phyloP scores from a whole-genome alignment of 2,329 filamentous ascomycete genomes.

The Penicillium sp. region DNA sequence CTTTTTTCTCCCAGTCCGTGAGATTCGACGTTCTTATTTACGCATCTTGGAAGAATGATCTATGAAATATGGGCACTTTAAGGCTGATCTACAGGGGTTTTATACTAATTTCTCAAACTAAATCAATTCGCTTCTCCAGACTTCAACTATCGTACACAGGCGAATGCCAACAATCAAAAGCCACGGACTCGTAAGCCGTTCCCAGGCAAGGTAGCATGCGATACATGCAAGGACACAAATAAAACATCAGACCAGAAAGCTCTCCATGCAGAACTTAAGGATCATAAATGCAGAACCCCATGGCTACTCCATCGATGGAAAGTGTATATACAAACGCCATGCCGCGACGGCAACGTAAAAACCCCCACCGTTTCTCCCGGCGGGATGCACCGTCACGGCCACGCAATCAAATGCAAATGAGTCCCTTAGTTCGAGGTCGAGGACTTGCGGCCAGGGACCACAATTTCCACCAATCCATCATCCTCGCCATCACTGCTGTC shows the following conservation, averaged over 20 bases:
- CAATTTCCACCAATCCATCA: slow-evolving; percentile 48
- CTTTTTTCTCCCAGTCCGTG: slow-evolving; percentile 16
- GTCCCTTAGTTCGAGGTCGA: slow-evolving; percentile 24
- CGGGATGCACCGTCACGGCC: background rate
- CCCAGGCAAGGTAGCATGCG: slow-evolving; percentile 11
- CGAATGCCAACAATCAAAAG: slow-evolving; percentile 17
- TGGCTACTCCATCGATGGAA: slow-evolving; percentile 20
- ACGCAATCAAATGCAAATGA: slow-evolving; percentile 7
- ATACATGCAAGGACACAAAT: slow-evolving; percentile 15
- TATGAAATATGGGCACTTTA: background rate
- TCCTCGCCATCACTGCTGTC: slow-evolving; percentile 47
- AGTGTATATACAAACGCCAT: slow-evolving; percentile 27
- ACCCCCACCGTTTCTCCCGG: background rate
- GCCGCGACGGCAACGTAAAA: background rate
- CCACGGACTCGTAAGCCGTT: slow-evolving; percentile 9
- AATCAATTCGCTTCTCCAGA: slow-evolving; percentile 22
- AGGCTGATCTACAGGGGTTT: background rate
- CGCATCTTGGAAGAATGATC: background rate
- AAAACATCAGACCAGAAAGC: slow-evolving; percentile 12
- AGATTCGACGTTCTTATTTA: background rate
- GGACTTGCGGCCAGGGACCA: slow-evolving; percentile 44
- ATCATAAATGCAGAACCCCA: slow-evolving; percentile 17
- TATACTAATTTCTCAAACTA: slow-evolving; percentile 1
- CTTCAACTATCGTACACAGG: slow-evolving; percentile 27
- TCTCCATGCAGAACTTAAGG: slow-evolving; percentile 12